Evolutionary conservation across 2,329 filamentous ascomycete species (phyloP).

Genomic region (Colletotrichum musicola): DNA sequence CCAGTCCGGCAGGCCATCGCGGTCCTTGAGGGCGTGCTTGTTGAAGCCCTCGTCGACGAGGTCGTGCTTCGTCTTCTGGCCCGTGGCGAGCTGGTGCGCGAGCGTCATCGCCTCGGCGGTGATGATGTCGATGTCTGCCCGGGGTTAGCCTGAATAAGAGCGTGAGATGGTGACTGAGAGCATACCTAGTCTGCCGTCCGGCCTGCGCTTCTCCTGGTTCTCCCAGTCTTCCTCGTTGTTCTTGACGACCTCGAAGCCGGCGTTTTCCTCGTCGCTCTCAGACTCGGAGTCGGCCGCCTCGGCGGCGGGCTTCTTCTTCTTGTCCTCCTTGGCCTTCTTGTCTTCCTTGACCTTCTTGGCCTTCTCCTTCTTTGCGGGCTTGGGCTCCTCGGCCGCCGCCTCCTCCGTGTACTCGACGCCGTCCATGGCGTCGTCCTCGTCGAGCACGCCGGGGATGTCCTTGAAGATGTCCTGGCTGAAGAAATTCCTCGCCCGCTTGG

Average conservation of each 20-base stretch:
- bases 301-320: slow-evolving; percentile 52
- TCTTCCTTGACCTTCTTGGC: slow-evolving; percentile 43
- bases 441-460: slow-evolving; percentile 77
- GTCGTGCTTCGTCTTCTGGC: slow-evolving; percentile 82
- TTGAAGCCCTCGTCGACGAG: slow-evolving; percentile 94
- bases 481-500: slow-evolving; percentile 86
- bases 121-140: slow-evolving; percentile 92
- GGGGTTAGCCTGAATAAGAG: slow-evolving; percentile 39
- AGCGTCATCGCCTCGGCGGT: slow-evolving; percentile 99
- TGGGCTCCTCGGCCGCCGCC: slow-evolving; percentile 30
- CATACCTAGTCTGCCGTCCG: slow-evolving; percentile 73
- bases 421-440: slow-evolving; percentile 57
- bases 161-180: background rate
- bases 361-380: slow-evolving; percentile 45
- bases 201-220: slow-evolving; percentile 70
- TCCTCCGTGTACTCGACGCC: slow-evolving; percentile 45
- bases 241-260: slow-evolving; percentile 74
- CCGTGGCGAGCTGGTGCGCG: slow-evolving; percentile 90
- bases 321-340: slow-evolving; percentile 50
- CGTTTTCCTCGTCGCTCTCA: slow-evolving; percentile 56
- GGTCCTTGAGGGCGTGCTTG: slow-evolving; percentile 89
- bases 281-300: slow-evolving; percentile 46
- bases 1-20: slow-evolving; percentile 95
- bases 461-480: slow-evolving; percentile 97
- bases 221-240: slow-evolving; percentile 73